Base-by-base conservation (phyloP, 2,329 filamentous ascomycete genomes). In the Cordyceps tenuipes region DNA sequence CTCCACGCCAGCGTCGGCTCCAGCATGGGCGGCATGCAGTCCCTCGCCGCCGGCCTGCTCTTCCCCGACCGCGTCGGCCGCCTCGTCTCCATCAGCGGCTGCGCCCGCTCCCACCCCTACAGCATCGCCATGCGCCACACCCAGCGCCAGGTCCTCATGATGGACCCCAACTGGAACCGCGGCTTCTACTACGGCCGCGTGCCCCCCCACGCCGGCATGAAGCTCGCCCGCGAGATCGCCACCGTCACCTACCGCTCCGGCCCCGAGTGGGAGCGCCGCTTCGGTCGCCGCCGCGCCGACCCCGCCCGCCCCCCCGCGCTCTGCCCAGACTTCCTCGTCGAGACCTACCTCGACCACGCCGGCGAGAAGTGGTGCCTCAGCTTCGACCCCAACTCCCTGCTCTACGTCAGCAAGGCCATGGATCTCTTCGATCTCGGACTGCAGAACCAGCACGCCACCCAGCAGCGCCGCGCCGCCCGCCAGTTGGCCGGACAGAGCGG, bases 381-480 rank as follows among this genome's bases (percentile, higher is more conserved):
- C 64, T 97, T 97, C 71, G 94, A 99, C 68, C 86, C 94, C 29
- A 99, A 99, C 75, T 96, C 91, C 69, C 77, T 97, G 44, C 79
- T 99, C 2, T 99, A 99, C 72, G 90, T 99, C 60, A 96, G 91
- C 72, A 99, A 99, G 75, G 94, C 94, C 5, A 99, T 99, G 94
- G 94, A 99, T 70, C 79, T 99, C 13, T 99, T 99, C 72, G 94
- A 99, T 68, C 82, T 99, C 0, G 91, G 94, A 26, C 77, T 78
- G 52, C 81, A 84, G 46, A 86, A 88, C 69, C 90, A 92, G 70
- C 73, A 77, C 3, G 83, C 81, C 21, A 84, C 89, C 2, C 77
- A 77, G 21, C 69, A 77, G 36, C 82, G 91, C 31, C 80, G 92
- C 17, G 77, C 80, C 15, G 79, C 83, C 59, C 85, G 87, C 52